Evolutionary conservation across 306 rosid species (phyloP), one percentile per base, ranked within the genome.

Genomic region (Acacia melanoxylon): DNA sequence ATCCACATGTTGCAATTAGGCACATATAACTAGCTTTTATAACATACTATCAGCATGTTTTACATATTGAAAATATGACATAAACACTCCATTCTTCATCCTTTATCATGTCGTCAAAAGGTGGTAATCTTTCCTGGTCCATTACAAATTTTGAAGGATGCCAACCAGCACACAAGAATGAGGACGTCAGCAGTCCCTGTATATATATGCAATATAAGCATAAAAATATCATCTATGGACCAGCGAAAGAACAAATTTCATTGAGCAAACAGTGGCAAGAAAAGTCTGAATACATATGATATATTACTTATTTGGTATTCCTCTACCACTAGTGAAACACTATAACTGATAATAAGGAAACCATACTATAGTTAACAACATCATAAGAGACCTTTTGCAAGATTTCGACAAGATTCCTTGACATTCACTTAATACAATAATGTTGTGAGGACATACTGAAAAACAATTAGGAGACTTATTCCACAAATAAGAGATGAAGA

Each of bases 401-500:
- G 33, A 52, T 56, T 75, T 33, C 5, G 49, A 19, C n/a, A 46
- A 33, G 48, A 35, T 1, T 37, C 10, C 5, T 25, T 17, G 10
- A 42, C 35, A 17, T 62, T 76, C 27, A 13, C 19, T 5, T 11
- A 2, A 22, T 44, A 42, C 56, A 76, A 27, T 14, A 17, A 27
- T 42, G 51, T 42, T 7, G 77, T 5, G 20, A 44, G 17, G 74
- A 24, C 62, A 71, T 76, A 6, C 8, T 45, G 12, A n/a, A 80
- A 48, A 10, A 29, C 67, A 48, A 19, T 25, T 15, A 29, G n/a
- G 49, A 78, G 15, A 6, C 51, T 29, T 74, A n/a, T 37, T 56
- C 49, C 7, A 77, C 33, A 76, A 29, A 22, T 44, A 56, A 8
- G 78, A 84, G 78, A 72, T 72, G 46, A 78, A 75, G 37, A 72